Base-by-base conservation (phyloP, 2,329 filamentous ascomycete genomes). In the Aureobasidium leucospermi region DNA sequence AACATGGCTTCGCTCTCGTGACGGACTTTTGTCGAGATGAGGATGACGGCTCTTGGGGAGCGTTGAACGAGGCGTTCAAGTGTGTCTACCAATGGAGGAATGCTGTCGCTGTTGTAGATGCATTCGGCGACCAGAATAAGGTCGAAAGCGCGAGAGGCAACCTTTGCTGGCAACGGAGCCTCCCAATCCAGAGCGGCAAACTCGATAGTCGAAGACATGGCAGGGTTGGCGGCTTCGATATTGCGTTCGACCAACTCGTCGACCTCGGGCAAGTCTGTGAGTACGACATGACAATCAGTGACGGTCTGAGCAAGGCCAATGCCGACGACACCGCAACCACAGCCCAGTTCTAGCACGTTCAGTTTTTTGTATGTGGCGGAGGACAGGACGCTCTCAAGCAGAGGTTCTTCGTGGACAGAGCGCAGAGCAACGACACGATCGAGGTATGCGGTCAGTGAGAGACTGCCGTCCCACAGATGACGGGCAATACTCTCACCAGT, bases 401-500 rank as follows among this genome's bases (percentile, higher is more conserved):
- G 62, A 1, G 72, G 72, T 15, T 75, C 59, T 11, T 67, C 67
- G n/a, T 61, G 60, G 2, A 66, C 63, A 9, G 64, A 63, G 41
- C 62, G 67, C 56, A 65, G 68, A 53, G 70, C 68, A 31, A 79
- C 70, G 6, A 75, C 71, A 53, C 75, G 69, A 48, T 79, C 74
- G 55, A 85, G 72, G 60, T 80, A 78, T 45, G 79, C 78, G 2
- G 82, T 75, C 34, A 84, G 75, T n/a, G 80, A 77, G 16, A 85
- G 73, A 42, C 82, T 82, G 39, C 82, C 83, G 70, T 86, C 83
- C 86, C 86, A 89, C 51, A 89, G 78, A 73, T 89, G 86, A 43
- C 85, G 76, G 6, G 86, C 86, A 66, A 89, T 89, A 68, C 84
- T 87, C 67, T 89, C 86, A 4, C 86, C 85, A 0, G 84, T 87